Percentiles rank a stretch among this genome's conserved stretches.
phyloP scores from a whole-genome alignment of 495 filamentous ascomycete species.

The Ascobolus immersus region DNA sequence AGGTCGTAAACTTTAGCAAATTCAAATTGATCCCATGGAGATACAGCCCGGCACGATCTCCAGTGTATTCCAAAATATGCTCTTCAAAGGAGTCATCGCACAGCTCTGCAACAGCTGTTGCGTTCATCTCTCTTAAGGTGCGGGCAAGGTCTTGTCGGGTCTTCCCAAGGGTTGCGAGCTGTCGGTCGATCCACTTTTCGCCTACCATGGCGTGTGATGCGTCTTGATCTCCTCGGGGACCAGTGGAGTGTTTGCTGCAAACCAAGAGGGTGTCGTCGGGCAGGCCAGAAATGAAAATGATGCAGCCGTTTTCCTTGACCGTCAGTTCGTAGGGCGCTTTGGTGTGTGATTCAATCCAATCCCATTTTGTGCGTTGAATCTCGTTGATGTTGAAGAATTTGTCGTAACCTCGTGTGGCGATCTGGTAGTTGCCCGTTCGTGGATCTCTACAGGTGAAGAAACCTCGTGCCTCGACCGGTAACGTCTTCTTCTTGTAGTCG shows the following conservation, averaged over 20 bases:
- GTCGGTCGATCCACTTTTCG: constrained; percentile 60
- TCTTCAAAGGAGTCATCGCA: constrained; percentile 94
- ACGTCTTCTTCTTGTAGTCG: constrained; percentile 67
- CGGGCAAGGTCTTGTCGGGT: constrained; percentile 49
- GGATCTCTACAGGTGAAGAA: constrained; percentile 51
- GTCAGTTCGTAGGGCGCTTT: constrained; percentile 81
- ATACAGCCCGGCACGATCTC: constrained; percentile 72
- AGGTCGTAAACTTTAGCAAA: constrained; percentile 64
- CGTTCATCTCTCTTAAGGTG: constrained; percentile 53
- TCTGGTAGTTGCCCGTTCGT: constrained; percentile 39
- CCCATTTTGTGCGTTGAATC: constrained; percentile 52
- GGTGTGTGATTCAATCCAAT: constrained; percentile 49
- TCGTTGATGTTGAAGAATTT: constrained; percentile 95
- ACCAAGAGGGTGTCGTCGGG: constrained; percentile 70
- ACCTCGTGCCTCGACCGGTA: constrained; percentile 78
- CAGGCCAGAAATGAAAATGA: constrained; percentile 85
- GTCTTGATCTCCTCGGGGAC: constrained; percentile 36
- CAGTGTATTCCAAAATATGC: constrained; percentile 74
- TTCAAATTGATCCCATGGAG: constrained; percentile 92
- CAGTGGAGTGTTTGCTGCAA: constrained; percentile 95
- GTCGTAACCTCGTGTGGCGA: constrained; percentile 74
- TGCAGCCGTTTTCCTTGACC: constrained; percentile 94
- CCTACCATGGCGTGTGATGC: constrained; percentile 66
- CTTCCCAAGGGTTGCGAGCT: constrained; percentile 48
- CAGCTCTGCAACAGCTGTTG: constrained; percentile 81